A percentile compares a stretch with the other conserved stretches of the same genome.
Evolutionary conservation across 192 early-diverging fungal genomes (phyloP).

Genomic region (Rhizophagus sp.): DNA sequence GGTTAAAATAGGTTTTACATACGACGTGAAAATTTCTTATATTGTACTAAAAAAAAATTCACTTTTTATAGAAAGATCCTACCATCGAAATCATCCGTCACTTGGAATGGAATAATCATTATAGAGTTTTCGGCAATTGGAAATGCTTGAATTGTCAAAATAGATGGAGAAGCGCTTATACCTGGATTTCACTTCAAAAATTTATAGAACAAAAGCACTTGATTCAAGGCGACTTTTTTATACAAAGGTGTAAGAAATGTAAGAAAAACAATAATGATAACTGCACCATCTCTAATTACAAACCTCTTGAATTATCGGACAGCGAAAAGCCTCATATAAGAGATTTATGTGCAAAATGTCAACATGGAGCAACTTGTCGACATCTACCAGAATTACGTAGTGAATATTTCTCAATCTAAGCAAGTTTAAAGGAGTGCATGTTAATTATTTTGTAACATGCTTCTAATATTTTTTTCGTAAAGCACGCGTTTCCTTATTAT

Average conservation of each 20-base stretch:
- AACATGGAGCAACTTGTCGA: neutral
- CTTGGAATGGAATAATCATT: neutral
- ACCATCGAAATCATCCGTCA: neutral
- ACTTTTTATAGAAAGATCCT: neutral
- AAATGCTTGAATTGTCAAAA: constrained; percentile 1
- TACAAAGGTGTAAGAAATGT: constrained; percentile 7
- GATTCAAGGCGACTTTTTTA: neutral
- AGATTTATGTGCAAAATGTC: neutral
- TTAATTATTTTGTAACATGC: too few species aligned
- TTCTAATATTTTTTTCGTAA: too few species aligned
- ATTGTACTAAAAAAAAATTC: neutral
- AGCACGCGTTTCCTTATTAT: too few species aligned
- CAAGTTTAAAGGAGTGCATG: too few species aligned
- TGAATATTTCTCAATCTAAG: too few species aligned
- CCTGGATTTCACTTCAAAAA: constrained; percentile 29
- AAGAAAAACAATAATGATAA: neutral
- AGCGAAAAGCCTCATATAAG: neutral
- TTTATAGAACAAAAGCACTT: neutral
- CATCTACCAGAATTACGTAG: too few species aligned
- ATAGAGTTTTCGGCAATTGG: constrained; percentile 20
- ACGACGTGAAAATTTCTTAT: neutral
- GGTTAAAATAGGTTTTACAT: neutral
- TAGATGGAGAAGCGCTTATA: constrained; percentile 21
- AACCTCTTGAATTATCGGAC: neutral
- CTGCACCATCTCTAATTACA: neutral